phyloP scores from a whole-genome alignment of 768 basidiomycete species.

The Hericium coralloides region DNA sequence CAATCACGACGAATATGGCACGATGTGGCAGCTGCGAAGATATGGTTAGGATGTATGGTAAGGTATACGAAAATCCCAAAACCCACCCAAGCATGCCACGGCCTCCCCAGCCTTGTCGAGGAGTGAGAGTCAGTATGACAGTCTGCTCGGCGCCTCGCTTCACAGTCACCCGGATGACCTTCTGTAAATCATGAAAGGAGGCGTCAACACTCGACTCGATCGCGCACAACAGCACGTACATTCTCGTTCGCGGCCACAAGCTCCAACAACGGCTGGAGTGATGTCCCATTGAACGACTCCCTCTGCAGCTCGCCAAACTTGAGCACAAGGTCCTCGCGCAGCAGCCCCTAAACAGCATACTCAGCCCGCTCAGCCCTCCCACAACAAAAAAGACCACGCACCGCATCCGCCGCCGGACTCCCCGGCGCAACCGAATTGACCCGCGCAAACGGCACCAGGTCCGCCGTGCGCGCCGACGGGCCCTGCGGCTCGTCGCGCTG shows the following conservation, averaged over 20 bases:
- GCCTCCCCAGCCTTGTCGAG: constrained; percentile 78
- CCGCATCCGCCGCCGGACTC: constrained; percentile 80
- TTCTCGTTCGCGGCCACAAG: constrained; percentile 76
- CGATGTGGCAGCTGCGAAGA: constrained; percentile 7
- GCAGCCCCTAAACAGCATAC: constrained; percentile 43
- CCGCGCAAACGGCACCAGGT: constrained; percentile 58
- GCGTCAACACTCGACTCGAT: not conserved
- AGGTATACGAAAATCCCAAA: not conserved
- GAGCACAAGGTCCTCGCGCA: constrained; percentile 60
- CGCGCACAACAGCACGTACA: constrained; percentile 32
- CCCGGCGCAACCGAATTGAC: constrained; percentile 74
- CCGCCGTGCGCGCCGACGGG: not conserved
- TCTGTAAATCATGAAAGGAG: constrained; percentile 29
- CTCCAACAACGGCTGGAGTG: constrained; percentile 60
- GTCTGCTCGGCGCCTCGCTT: constrained; percentile 36
- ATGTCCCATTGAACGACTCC: constrained; percentile 40
- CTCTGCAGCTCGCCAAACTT: constrained; percentile 62
- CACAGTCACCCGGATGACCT: constrained; percentile 48
- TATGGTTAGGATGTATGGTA: not conserved
- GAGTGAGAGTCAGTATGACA: constrained; percentile 49
- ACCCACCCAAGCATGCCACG: constrained; percentile 71
- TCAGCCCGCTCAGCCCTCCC: not conserved
- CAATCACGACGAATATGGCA: constrained; percentile 1
- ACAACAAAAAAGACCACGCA: constrained; percentile 29
- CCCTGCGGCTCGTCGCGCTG: constrained; percentile 11